Conservation (phyloP, 2,329 filamentous ascomycete genomes). For the Zarea fungicola region DNA sequence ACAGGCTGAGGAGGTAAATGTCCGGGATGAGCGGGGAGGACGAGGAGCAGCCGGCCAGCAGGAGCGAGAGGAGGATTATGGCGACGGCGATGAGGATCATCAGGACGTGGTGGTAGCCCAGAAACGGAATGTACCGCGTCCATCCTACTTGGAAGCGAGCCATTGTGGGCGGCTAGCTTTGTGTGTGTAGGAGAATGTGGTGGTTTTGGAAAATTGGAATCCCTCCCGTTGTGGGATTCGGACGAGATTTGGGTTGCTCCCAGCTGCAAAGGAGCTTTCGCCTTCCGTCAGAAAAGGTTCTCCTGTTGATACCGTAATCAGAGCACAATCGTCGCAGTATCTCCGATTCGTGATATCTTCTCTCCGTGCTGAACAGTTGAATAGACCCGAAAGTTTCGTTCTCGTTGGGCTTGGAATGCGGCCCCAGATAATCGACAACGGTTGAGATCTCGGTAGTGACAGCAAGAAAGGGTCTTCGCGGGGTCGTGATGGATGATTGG, state of each 20-base stretch:
- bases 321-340: too few species aligned
- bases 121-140: slow-evolving; percentile 56
- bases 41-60: slow-evolving; percentile 93
- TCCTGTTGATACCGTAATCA: too few species aligned
- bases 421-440: neutral
- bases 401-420: slow-evolving; percentile 3
- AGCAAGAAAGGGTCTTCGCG: neutral
- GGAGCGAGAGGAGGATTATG: slow-evolving; percentile 88
- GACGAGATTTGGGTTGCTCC: too few species aligned
- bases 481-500: neutral
- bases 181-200: neutral
- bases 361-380: neutral
- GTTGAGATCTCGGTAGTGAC: neutral
- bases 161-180: slow-evolving; percentile 1
- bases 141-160: slow-evolving; percentile 18
- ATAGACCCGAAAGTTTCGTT: neutral
- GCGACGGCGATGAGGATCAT: slow-evolving; percentile 95
- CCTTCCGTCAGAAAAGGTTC: too few species aligned
- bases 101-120: slow-evolving; percentile 78
- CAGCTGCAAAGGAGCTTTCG: too few species aligned
- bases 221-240: too few species aligned
- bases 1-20: slow-evolving; percentile 97
- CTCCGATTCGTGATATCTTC: too few species aligned
- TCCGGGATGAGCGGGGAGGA: slow-evolving; percentile 90
- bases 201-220: neutral